Conservation (phyloP, 2,329 filamentous ascomycete species). For the Pseudocercospora vitis region DNA sequence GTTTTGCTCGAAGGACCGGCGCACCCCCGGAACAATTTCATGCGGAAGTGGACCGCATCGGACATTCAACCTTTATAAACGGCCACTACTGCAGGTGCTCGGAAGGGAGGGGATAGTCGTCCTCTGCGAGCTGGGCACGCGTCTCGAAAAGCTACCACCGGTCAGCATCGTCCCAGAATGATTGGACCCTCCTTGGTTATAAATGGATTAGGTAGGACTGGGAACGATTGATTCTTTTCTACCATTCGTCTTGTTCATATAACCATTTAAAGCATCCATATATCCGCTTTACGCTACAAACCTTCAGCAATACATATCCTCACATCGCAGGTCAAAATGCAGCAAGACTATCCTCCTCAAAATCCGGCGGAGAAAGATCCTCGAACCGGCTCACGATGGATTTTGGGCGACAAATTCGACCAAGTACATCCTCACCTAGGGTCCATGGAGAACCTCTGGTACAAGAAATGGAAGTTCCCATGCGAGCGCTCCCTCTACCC, state of each 20-base stretch:
- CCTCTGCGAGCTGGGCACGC: not conserved
- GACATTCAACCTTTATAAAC: not conserved
- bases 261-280: not conserved
- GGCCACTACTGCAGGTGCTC: constrained; percentile 1
- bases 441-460: constrained; percentile 57
- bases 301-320: not conserved
- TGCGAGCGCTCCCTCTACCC: constrained; percentile 35
- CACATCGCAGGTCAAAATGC: not conserved
- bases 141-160: not conserved
- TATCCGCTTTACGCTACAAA: no score
- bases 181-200: not conserved
- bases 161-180: not conserved
- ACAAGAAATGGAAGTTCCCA: constrained; percentile 41
- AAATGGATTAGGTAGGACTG: not conserved
- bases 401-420: constrained; percentile 50
- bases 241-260: not conserved
- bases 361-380: constrained; percentile 32
- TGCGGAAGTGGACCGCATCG: not conserved
- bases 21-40: not conserved
- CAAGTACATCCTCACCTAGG: constrained; percentile 57
- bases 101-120: not conserved
- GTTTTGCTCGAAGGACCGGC: not conserved
- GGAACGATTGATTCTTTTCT: no score
- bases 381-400: constrained; percentile 38
- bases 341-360: constrained; percentile 7